Evolutionary conservation across 768 basidiomycete species (phyloP).

Genomic region (Amanita subjunquillea): DNA sequence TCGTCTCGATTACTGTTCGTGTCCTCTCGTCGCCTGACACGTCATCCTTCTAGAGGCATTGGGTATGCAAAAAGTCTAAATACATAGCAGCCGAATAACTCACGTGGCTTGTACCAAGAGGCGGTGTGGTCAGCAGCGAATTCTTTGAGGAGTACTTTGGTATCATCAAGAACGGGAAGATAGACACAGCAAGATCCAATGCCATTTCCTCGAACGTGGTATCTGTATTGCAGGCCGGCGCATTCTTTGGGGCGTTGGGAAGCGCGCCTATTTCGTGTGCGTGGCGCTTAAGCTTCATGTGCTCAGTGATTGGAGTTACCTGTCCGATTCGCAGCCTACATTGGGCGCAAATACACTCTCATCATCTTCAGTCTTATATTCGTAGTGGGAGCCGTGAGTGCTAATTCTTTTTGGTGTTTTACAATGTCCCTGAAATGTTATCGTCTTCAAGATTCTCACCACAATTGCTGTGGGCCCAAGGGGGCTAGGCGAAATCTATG

Average conservation of each 20-base stretch:
- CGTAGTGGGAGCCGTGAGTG: conserved; percentile 56
- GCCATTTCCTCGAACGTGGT: conserved; percentile 76
- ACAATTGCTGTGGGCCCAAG: conserved; percentile 49
- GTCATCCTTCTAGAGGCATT: background rate
- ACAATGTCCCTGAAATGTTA: background rate
- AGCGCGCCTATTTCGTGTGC: conserved; percentile 62
- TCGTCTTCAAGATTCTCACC: conserved; percentile 44
- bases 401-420: background rate
- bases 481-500: conserved; percentile 64
- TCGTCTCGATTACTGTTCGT: conserved; percentile 19
- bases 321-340: conserved; percentile 29
- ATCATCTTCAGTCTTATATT: conserved; percentile 56
- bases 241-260: conserved; percentile 78
- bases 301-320: background rate
- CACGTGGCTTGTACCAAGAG: conserved; percentile 25
- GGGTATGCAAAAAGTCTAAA: background rate
- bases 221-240: conserved; percentile 78
- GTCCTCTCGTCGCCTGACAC: background rate
- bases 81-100: background rate
- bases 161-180: conserved; percentile 34
- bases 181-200: conserved; percentile 27
- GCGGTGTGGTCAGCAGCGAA: conserved; percentile 56
- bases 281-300: conserved; percentile 9
- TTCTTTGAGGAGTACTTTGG: conserved; percentile 61
- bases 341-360: conserved; percentile 62